phyloP scores from a whole-genome alignment of 2,329 filamentous ascomycete genomes.

The Thermoascus crustaceus region DNA sequence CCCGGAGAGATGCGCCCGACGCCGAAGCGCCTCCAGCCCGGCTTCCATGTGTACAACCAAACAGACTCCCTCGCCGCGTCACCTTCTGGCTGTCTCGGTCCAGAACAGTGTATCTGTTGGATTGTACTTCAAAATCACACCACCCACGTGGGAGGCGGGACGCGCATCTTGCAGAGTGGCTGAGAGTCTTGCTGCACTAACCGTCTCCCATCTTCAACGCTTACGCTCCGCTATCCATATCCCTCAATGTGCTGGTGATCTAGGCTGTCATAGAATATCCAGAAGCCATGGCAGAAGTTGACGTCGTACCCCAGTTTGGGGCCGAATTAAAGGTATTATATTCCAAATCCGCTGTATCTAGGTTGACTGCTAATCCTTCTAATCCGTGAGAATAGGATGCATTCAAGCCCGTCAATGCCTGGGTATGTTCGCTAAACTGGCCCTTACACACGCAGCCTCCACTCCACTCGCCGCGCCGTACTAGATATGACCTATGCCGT shows the following conservation, averaged over 20 bases:
- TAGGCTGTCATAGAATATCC: constrained; percentile 5
- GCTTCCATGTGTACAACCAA: too few relatives aligned
- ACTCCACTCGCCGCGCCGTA: background rate
- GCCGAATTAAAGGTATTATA: constrained; percentile 76
- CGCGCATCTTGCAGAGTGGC: too few relatives aligned
- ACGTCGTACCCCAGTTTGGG: constrained; percentile 79
- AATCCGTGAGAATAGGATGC: constrained; percentile 60
- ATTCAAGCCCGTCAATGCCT: constrained; percentile 89
- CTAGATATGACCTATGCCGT: background rate
- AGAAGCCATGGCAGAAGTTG: constrained; percentile 66
- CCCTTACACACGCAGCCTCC: constrained; percentile 6
- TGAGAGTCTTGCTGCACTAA: too few relatives aligned
- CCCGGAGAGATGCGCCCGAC: too few relatives aligned
- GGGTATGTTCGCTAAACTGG: constrained; percentile 58
- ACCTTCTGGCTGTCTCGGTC: too few relatives aligned
- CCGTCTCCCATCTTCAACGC: background rate
- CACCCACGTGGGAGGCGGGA: too few relatives aligned
- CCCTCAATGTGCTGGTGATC: background rate
- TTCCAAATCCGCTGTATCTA: constrained; percentile 2
- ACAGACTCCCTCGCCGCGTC: too few relatives aligned
- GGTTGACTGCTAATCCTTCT: constrained; percentile 12
- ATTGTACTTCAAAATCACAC: too few relatives aligned
- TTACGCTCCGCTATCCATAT: background rate
- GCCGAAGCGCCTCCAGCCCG: too few relatives aligned
- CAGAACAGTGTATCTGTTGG: too few relatives aligned